Base-by-base conservation (phyloP, 257 asterid genomes). In the Linderniella brevidens region DNA sequence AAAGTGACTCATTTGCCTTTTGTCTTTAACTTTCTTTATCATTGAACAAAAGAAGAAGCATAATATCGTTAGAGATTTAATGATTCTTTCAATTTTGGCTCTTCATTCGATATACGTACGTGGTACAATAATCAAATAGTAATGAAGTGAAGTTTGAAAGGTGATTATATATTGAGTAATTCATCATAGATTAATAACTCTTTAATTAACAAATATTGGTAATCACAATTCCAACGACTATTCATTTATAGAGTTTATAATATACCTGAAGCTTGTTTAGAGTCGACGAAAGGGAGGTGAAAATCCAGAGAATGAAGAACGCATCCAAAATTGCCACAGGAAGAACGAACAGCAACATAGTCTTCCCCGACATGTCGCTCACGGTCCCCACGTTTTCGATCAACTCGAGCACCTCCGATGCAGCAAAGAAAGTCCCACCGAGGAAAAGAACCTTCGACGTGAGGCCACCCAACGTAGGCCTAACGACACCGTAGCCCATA, bases 401-500 rank as follows among this genome's bases (percentile, higher is more conserved):
- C 51, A 90, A 57, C 57, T 82, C 96, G 57, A 85, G 94, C 55
- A 82, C 79, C 72, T 86, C 94, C 0, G 94, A 75, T 12, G 94
- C 94, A 56, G 75, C 55, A 59, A 90, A 82, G 71, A 85, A 85
- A 13, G 94, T 85, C 52, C 78, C 94, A 35, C 99, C 95, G 55
- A 90, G 93, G 69, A 77, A 58, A 58, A 86, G 67, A 59, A 90
- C 96, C 70, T 79, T 85, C 35, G 84, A 81, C n/a, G 92, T 79
- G 43, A 90, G 85, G 59, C 99, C 96, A 59, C 99, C 94, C 55
- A 90, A 62, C 48, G 96, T 86, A 25, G 96, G 96, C 55, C 93
- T 71, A 51, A 90, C 94, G 49, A 90, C 99, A 68, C 99, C 96
- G 46, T 71, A 86, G 48, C 99, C 99, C 99, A 90, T 90, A 45